phyloP scores from a whole-genome alignment of 768 basidiomycete genomes.

The Sarcomyxa edulis region DNA sequence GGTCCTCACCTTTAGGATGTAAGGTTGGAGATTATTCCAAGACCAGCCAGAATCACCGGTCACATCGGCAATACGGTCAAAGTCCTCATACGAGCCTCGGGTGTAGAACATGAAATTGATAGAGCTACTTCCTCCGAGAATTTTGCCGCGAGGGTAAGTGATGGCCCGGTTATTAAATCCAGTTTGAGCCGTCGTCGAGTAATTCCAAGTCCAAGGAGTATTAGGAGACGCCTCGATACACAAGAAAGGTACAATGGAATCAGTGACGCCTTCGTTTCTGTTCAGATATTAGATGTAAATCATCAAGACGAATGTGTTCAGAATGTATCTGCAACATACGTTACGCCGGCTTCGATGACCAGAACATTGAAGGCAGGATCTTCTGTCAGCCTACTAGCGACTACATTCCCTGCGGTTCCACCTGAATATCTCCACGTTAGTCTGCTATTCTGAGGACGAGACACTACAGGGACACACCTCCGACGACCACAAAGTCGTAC shows the following conservation, averaged over 20 bases:
- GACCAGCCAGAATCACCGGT: conserved; percentile 24
- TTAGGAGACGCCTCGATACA: conserved; percentile 1
- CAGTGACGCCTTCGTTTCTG: conserved; percentile 5
- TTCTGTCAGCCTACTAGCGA: conserved; percentile 7
- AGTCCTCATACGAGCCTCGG: conserved; percentile 21
- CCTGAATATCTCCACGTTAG: conserved; percentile 1
- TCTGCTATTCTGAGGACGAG: neutral
- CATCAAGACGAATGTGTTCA: neutral
- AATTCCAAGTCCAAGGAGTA: conserved; percentile 15
- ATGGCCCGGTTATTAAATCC: conserved; percentile 10
- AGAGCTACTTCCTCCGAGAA: conserved; percentile 15
- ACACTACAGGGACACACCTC: conserved; percentile 4
- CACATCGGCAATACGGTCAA: conserved; percentile 15
- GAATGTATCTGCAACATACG: neutral
- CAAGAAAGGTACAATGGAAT: conserved; percentile 7
- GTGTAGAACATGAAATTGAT: conserved; percentile 19
- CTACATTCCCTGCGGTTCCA: conserved; percentile 5
- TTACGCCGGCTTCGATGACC: conserved; percentile 4
- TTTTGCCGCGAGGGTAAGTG: conserved; percentile 12
- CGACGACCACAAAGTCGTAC: conserved; percentile 8
- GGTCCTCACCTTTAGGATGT: conserved; percentile 16
- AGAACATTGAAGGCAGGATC: neutral
- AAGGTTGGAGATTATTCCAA: conserved; percentile 19
- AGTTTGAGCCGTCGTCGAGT: conserved; percentile 14
- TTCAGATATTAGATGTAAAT: neutral